phyloP scores from a whole-genome alignment of 179 eudicot species.

The Patellifolia procumbens region DNA sequence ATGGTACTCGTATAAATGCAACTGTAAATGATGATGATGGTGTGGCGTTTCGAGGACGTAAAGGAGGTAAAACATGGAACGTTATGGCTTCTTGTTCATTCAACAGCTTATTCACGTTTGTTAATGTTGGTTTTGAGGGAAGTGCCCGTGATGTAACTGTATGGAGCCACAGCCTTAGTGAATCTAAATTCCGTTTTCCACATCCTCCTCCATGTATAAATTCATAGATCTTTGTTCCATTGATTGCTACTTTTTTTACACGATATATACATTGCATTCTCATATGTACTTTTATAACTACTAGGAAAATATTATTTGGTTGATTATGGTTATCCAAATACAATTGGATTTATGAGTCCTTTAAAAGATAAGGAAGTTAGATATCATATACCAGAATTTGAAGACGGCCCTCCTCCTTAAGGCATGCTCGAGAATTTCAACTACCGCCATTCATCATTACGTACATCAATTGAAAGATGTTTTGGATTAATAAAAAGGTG shows the following conservation, averaged over 20 bases:
- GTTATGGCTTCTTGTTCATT: slow-evolving; percentile 18
- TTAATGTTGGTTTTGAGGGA: slow-evolving; percentile 22
- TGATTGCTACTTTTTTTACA: neutral
- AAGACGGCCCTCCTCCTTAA: neutral
- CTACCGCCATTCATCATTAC: neutral
- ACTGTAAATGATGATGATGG: neutral
- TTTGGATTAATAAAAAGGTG: neutral
- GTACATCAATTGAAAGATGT: neutral
- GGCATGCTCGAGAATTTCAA: neutral
- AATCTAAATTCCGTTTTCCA: neutral
- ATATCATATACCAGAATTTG: neutral
- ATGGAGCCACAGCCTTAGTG: neutral
- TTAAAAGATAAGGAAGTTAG: neutral
- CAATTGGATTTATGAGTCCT: neutral
- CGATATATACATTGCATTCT: neutral
- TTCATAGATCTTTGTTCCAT: neutral
- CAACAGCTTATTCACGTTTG: slow-evolving; percentile 4
- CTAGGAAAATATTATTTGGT: neutral
- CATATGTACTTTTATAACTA: neutral
- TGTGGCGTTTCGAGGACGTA: neutral
- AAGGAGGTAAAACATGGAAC: slow-evolving; percentile 2
- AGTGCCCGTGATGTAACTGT: slow-evolving; percentile 13
- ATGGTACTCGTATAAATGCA: neutral
- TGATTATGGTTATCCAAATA: neutral
- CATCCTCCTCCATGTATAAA: slow-evolving; percentile 15